Percentiles rank a stretch among this genome's conserved stretches.
Conservation (phyloP, 202 grass and related monocot genomes). For the Panicum virgatum region DNA sequence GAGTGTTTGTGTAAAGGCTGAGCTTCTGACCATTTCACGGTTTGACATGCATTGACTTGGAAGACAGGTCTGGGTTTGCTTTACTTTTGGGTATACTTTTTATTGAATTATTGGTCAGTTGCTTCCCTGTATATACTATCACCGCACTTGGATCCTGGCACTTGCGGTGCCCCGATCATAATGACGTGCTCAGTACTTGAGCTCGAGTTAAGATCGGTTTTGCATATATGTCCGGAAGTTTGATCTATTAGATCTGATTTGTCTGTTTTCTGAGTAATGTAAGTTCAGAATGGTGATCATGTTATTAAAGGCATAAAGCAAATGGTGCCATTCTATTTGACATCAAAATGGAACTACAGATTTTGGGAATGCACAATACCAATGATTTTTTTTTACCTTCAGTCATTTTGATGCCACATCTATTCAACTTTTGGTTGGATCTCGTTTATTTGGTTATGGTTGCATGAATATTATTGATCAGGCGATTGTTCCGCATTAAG, state of each 20-base stretch:
- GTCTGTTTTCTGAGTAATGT: background rate
- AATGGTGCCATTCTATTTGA: background rate
- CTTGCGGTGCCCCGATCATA: background rate
- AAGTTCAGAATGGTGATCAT: background rate
- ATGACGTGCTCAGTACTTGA: background rate
- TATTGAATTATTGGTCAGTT: background rate
- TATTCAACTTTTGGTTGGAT: background rate
- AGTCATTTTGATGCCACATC: background rate
- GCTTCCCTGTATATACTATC: background rate
- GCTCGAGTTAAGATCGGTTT: background rate
- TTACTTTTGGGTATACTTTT: background rate
- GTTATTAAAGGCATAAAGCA: background rate
- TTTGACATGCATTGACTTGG: constrained; percentile 52
- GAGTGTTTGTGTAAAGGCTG: constrained; percentile 32
- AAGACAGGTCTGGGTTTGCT: constrained; percentile 21
- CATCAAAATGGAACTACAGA: background rate
- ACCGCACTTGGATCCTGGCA: background rate
- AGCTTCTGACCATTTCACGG: constrained; percentile 3
- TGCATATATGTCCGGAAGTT: background rate
- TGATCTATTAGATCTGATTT: background rate
- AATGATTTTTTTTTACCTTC: background rate
- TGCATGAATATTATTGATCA: background rate
- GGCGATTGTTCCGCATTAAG: background rate
- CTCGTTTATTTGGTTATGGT: background rate
- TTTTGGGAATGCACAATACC: background rate